phyloP scores from a whole-genome alignment of 371 early-diverging fungal genomes.

The Actinomucor elegans region DNA sequence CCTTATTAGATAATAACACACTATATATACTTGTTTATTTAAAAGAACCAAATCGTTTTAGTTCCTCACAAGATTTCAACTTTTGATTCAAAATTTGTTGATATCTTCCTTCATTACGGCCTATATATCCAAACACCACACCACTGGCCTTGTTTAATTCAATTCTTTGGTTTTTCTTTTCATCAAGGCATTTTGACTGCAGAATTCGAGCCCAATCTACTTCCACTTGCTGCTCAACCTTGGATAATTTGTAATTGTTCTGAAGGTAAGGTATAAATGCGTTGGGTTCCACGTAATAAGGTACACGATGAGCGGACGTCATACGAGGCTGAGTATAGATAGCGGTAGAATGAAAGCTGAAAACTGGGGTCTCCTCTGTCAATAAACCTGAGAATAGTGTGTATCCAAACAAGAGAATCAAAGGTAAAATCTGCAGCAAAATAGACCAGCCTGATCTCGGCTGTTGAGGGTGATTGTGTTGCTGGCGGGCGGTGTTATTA shows the following conservation, averaged over 20 bases:
- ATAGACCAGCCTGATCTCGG: slow-evolving; percentile 31
- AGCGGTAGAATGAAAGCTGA: slow-evolving; percentile 37
- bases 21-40: neutral
- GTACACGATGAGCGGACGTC: slow-evolving; percentile 36
- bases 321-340: slow-evolving; percentile 38
- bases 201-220: slow-evolving; percentile 39
- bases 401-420: slow-evolving; percentile 43
- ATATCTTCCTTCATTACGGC: slow-evolving; percentile 38
- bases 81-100: slow-evolving; percentile 38
- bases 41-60: slow-evolving; percentile 24
- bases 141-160: slow-evolving; percentile 38
- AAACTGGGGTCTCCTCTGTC: slow-evolving; percentile 37
- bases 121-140: slow-evolving; percentile 30
- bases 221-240: slow-evolving; percentile 45
- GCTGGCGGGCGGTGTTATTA: slow-evolving; percentile 13
- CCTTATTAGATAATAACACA: neutral
- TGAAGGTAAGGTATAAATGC: slow-evolving; percentile 28
- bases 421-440: slow-evolving; percentile 41
- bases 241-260: slow-evolving; percentile 28
- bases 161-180: slow-evolving; percentile 29
- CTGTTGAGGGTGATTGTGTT: slow-evolving; percentile 13
- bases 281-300: slow-evolving; percentile 47
- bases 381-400: slow-evolving; percentile 42
- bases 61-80: slow-evolving; percentile 37
- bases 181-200: slow-evolving; percentile 34